These are phyloP conservation scores for Conticribra guillardii DNA, from an alignment of 108 stramenopile genomes.

Conservation along the genomic window DNA sequence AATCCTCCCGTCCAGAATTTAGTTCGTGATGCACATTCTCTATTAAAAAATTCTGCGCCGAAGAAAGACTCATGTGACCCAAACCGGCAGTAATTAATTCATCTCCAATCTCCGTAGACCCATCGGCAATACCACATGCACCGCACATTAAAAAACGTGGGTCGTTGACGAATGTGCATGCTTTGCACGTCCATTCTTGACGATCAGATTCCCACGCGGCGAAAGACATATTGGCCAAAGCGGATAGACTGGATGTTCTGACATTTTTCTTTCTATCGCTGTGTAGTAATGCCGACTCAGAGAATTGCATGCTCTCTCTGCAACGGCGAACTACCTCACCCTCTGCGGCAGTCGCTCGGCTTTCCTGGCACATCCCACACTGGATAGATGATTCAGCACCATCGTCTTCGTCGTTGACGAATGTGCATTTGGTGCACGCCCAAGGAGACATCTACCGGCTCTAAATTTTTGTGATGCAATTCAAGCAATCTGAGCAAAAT, in stretches of 20 bases:
- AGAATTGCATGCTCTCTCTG: not conserved
- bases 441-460: not conserved
- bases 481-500: no score
- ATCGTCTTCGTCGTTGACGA: not conserved
- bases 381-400: not conserved
- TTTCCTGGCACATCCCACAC: not conserved
- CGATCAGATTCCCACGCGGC: conserved; percentile 14
- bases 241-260: not conserved
- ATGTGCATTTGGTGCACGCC: not conserved
- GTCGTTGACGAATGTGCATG: conserved; percentile 2
- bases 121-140: conserved; percentile 9
- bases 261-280: not conserved
- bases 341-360: not conserved
- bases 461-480: not conserved
- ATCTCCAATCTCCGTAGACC: not conserved
- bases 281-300: not conserved
- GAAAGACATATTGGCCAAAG: conserved; percentile 4
- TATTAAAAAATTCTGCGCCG: not conserved
- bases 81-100: not conserved
- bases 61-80: not conserved
- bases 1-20: not conserved
- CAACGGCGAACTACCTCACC: not conserved
- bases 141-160: conserved; percentile 4
- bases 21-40: not conserved
- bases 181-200: conserved; percentile 4